Percentiles rank a stretch among this genome's conserved stretches.
Evolutionary conservation across 2,329 filamentous ascomycete species (phyloP).

Genomic region (Fragosphaeria purpurea): DNA sequence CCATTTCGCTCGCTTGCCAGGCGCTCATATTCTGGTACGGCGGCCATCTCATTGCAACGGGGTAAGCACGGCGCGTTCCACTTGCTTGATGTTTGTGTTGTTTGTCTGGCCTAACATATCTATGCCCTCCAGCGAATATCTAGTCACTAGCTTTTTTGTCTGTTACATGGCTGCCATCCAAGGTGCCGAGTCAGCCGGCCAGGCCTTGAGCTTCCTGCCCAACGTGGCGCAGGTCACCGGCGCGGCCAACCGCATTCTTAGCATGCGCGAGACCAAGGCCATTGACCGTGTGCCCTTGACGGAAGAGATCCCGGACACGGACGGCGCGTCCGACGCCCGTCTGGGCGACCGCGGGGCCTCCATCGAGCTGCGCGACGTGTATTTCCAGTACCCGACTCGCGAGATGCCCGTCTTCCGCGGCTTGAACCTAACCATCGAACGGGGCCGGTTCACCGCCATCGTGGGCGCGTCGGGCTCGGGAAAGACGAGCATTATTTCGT

Average conservation of each 20-base stretch:
- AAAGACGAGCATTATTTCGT: slow-evolving; percentile 56
- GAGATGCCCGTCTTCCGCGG: slow-evolving; percentile 47
- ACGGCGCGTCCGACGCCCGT: slow-evolving; percentile 20
- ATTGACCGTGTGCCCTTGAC: slow-evolving; percentile 20
- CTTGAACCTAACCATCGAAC: slow-evolving; percentile 53
- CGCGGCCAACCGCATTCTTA: slow-evolving; percentile 50
- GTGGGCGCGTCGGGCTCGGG: slow-evolving; percentile 63
- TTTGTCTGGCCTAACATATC: background rate
- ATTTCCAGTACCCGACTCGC: slow-evolving; percentile 52
- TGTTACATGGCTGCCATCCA: slow-evolving; percentile 58
- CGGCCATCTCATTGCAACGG: slow-evolving; percentile 42
- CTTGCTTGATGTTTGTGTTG: background rate
- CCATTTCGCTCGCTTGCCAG: slow-evolving; percentile 48
- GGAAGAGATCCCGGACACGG: slow-evolving; percentile 33
- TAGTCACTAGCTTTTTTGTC: slow-evolving; percentile 38
- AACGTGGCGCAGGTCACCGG: slow-evolving; percentile 51
- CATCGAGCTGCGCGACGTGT: slow-evolving; percentile 45
- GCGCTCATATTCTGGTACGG: slow-evolving; percentile 60
- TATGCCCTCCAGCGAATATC: slow-evolving; percentile 30
- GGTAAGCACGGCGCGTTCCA: background rate
- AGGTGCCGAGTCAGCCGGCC: slow-evolving; percentile 56
- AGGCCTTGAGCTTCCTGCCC: slow-evolving; percentile 57
- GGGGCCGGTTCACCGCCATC: slow-evolving; percentile 60
- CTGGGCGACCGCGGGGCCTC: slow-evolving; percentile 24
- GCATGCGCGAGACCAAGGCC: slow-evolving; percentile 35